These are phyloP conservation scores for Macadamia integrifolia DNA, from an alignment of 164 flowering plant species.

Conservation along the genomic window DNA sequence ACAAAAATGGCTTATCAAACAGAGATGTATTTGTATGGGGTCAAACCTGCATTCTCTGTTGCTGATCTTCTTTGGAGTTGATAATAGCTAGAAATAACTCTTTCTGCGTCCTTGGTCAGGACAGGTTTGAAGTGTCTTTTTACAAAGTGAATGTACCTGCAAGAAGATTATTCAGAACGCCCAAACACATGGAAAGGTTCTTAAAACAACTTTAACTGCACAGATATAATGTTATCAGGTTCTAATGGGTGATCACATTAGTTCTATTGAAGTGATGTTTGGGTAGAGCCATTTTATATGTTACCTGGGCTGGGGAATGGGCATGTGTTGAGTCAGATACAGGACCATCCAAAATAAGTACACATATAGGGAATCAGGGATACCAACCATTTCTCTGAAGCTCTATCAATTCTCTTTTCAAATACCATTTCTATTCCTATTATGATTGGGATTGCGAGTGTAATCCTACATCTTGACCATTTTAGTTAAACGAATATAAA, in stretches of 20 bases:
- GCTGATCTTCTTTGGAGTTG: slow-evolving; percentile 96
- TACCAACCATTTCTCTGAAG: too few species aligned
- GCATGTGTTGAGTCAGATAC: too few species aligned
- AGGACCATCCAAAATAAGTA: too few species aligned
- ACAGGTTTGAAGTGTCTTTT: slow-evolving; percentile 72
- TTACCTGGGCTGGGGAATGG: too few species aligned
- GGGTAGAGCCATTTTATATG: not conserved
- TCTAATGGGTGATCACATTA: not conserved
- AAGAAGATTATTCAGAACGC: slow-evolving; percentile 1
- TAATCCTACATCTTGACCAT: too few species aligned
- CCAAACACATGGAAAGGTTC: not conserved
- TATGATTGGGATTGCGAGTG: too few species aligned
- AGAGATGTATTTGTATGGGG: not conserved
- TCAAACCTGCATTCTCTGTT: slow-evolving; percentile 73
- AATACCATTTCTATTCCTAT: too few species aligned
- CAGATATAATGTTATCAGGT: not conserved
- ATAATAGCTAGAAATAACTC: slow-evolving; percentile 84
- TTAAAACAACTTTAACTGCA: not conserved
- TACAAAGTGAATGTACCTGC: slow-evolving; percentile 80
- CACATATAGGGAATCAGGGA: too few species aligned
- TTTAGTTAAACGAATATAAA: too few species aligned
- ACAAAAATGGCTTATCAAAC: not conserved
- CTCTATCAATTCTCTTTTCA: too few species aligned
- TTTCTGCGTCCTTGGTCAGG: slow-evolving; percentile 87
- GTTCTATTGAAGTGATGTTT: not conserved